Evolutionary conservation across 176 grass and related monocot genomes (phyloP).

Genomic region (Phragmites australis): DNA sequence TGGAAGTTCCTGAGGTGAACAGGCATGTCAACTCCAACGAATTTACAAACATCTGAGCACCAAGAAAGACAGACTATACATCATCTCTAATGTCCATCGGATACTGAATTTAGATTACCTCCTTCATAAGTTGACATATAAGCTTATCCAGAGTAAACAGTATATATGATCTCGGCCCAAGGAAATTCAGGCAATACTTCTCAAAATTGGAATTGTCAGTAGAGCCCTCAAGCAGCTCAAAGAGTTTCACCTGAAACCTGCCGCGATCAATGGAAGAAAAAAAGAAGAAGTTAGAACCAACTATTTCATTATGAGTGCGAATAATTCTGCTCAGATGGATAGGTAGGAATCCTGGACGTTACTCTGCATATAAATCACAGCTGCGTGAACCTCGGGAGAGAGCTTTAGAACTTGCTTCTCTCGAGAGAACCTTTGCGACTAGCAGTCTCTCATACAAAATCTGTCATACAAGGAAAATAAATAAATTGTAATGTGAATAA

Average conservation of each 20-base stretch:
- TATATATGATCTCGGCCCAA: slow-evolving; percentile 46
- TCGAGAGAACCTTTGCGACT: slow-evolving; percentile 16
- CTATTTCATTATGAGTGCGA: not conserved
- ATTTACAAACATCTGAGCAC: not conserved
- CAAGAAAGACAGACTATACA: not conserved
- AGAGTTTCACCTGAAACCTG: slow-evolving; percentile 47
- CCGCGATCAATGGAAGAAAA: not conserved
- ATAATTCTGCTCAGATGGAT: slow-evolving; percentile 2
- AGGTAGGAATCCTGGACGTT: slow-evolving; percentile 26
- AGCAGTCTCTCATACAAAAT: slow-evolving; percentile 49
- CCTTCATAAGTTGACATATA: slow-evolving; percentile 28
- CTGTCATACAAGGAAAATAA: slow-evolving; percentile 20
- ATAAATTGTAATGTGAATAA: not conserved
- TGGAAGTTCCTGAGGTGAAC: not conserved
- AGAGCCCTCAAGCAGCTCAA: slow-evolving; percentile 26
- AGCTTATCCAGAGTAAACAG: slow-evolving; percentile 58
- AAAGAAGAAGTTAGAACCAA: slow-evolving; percentile 3
- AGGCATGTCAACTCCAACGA: not conserved
- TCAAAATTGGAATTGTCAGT: slow-evolving; percentile 41
- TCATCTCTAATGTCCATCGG: not conserved
- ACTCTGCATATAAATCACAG: slow-evolving; percentile 44
- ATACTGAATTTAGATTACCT: slow-evolving; percentile 36
- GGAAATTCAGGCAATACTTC: slow-evolving; percentile 33
- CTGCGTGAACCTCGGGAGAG: no score
- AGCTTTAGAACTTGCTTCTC: not conserved